Conservation (phyloP, 2,329 filamentous ascomycete species). For the Plenodomus tracheiphilus region DNA sequence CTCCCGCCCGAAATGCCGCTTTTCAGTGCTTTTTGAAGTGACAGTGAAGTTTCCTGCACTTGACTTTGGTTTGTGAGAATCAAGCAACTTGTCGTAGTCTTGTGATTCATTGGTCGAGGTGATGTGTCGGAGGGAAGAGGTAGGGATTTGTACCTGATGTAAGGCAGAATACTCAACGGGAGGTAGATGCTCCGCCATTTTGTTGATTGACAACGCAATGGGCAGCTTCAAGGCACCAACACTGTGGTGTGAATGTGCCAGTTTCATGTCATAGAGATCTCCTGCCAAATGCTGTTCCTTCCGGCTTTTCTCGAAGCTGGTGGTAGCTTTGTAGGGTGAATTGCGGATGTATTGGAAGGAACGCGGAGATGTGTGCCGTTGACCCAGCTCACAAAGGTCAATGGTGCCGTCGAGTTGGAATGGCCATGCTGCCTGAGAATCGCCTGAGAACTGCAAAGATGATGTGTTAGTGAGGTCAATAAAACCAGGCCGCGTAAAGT, state of each 20-base stretch:
- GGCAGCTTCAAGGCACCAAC: neutral
- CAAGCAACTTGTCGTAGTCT: no score
- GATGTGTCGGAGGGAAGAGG: neutral
- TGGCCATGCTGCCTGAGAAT: neutral
- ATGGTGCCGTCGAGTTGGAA: neutral
- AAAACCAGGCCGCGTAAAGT: neutral
- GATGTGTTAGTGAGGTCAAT: neutral
- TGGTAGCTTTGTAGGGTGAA: neutral
- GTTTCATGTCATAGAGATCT: neutral
- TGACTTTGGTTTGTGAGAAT: neutral
- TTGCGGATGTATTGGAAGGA: neutral
- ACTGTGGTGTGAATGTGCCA: neutral
- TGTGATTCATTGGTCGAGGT: neutral
- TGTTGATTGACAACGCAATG: neutral
- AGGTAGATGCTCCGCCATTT: neutral
- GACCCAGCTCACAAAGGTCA: neutral
- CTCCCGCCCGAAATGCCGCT: constrained; percentile 5
- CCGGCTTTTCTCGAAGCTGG: neutral
- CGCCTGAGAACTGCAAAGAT: neutral
- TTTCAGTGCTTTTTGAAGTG: neutral
- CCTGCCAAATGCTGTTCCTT: neutral
- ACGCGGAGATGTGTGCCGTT: neutral
- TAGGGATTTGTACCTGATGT: neutral
- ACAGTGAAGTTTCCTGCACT: neutral
- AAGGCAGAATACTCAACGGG: neutral